Base-by-base conservation (phyloP, 306 rosid species). In the Vigna unguiculata region DNA sequence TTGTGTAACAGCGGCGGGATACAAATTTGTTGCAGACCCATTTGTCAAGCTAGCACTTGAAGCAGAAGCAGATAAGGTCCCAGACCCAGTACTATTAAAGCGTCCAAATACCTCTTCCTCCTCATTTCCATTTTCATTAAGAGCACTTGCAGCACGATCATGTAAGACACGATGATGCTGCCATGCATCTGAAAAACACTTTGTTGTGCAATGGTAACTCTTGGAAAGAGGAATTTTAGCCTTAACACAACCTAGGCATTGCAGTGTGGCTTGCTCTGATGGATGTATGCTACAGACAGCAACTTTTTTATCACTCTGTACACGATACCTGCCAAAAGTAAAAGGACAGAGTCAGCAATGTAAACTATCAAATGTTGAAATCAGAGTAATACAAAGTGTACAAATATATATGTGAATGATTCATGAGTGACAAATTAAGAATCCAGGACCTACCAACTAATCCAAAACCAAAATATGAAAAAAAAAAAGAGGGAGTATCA, bases 161-260 rank as follows among this genome's bases (percentile, higher is more conserved):
- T 96, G 99, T 78, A 96, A 80, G 69, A 85, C 91, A 75, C 98
- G 99, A 53, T 96, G 99, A 85, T 92, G 98, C 81, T 91, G 99
- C 99, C 99, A 96, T 40, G 97, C 96, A 79, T 96, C 98, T 10
- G 93, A 87, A 84, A 96, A 96, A 81, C 99, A 96, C 84, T 89
- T 92, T 9, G 97, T 77, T 15, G 96, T 80, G 90, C 99, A 96
- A 70, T 96, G 99, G 59, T 89, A 96, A 80, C 99, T 96, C 84
- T 91, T 96, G 77, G 95, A 75, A 53, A 84, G 86, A 60, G 97
- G 98, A 69, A 96, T 59, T 86, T 84, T 92, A 74, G 90, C 96
- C 86, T 92, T 96, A 25, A 86, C 80, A 82, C 99, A 96, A 49
- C 93, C 97, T 75, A 89, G 41, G 72, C 99, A 96, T 91, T 96